phyloP scores from a whole-genome alignment of 2,329 filamentous ascomycete species.

The Xylariaceae sp. region DNA sequence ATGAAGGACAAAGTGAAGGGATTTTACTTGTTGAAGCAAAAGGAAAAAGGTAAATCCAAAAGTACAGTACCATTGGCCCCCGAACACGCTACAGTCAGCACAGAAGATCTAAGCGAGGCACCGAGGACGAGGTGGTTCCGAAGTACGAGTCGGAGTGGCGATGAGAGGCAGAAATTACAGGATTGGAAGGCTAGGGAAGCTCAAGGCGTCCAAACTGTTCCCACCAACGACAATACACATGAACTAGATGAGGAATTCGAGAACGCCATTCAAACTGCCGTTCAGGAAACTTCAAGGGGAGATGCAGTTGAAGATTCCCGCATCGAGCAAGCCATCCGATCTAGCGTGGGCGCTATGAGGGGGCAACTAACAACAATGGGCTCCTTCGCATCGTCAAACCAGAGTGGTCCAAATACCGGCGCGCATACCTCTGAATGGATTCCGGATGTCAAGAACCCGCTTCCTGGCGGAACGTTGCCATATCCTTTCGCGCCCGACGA shows the following conservation, averaged over 20 bases:
- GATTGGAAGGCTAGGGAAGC: slow-evolving; percentile 39
- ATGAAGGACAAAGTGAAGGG: slow-evolving; percentile 57
- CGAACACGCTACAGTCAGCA: slow-evolving; percentile 19
- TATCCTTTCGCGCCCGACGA: slow-evolving; percentile 32
- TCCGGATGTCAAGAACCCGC: slow-evolving; percentile 24
- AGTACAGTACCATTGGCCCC: slow-evolving; percentile 28
- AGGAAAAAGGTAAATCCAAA: slow-evolving; percentile 38
- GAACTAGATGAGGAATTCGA: slow-evolving; percentile 61
- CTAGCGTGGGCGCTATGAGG: slow-evolving; percentile 59
- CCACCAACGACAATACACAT: slow-evolving; percentile 10
- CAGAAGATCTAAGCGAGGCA: slow-evolving; percentile 12
- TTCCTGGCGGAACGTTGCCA: slow-evolving; percentile 11
- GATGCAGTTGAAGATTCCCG: slow-evolving; percentile 64
- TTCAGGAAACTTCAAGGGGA: slow-evolving; percentile 66
- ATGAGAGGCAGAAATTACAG: slow-evolving; percentile 49
- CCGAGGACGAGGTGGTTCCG: slow-evolving; percentile 47
- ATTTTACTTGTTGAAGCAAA: slow-evolving; percentile 52
- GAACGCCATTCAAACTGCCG: slow-evolving; percentile 64
- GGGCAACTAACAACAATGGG: slow-evolving; percentile 25
- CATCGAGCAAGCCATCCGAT: slow-evolving; percentile 69
- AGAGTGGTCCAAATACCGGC: slow-evolving; percentile 13
- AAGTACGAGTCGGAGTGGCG: slow-evolving; percentile 45
- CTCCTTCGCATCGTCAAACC: slow-evolving; percentile 20
- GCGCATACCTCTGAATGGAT: slow-evolving; percentile 16
- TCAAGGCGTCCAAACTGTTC: slow-evolving; percentile 20